Base-by-base conservation (phyloP, 805 yeast genomes). In the Zygoascus biomembranicola region DNA sequence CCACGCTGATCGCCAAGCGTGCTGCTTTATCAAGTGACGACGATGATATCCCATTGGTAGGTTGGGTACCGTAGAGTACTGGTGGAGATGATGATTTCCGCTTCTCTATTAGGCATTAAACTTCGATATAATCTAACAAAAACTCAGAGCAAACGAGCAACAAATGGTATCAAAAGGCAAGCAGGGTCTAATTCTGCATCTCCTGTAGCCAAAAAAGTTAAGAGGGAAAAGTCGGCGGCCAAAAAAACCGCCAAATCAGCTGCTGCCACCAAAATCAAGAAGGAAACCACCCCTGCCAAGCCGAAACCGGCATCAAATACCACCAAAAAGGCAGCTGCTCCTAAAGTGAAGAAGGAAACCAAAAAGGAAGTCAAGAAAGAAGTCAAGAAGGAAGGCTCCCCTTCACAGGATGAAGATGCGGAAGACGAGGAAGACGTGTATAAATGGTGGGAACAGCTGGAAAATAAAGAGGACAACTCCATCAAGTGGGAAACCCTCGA, bases 401-500 rank as follows among this genome's bases (percentile, higher is more conserved):
- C 50, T 13, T 10, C 49, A 5, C 31, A 55, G 42, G 51, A 48
- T 13, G 52, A 32, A n/a, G 67, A 66, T 1, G 77, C 70, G 5
- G 80, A 74, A 18, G 82, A 77, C 16, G 82, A 77, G n/a, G 82
- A 77, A 2, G 87, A 77, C 1, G 73, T 70, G n/a, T 83, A 79
- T 65, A 84, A 82, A 68, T 83, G 95, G 95, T 89, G 96, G 94
- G 92, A 87, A 65, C 81, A 79, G 44, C 80, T 79, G 46, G 67
- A 71, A 37, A 59, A 57, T 26, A 85, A 84, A 58, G 69, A 81
- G 32, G 86, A 87, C 63, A 92, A 85, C 32, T 79, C 84, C 43
- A 75, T 83, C 52, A 88, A 89, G 65, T 92, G 99, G 99, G 84
- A 81, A 23, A 78, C 90, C 1, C 72, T 92, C 51, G 88, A 80